Conservation (phyloP, 116 monocot genomes). For the Posidonia oceanica region DNA sequence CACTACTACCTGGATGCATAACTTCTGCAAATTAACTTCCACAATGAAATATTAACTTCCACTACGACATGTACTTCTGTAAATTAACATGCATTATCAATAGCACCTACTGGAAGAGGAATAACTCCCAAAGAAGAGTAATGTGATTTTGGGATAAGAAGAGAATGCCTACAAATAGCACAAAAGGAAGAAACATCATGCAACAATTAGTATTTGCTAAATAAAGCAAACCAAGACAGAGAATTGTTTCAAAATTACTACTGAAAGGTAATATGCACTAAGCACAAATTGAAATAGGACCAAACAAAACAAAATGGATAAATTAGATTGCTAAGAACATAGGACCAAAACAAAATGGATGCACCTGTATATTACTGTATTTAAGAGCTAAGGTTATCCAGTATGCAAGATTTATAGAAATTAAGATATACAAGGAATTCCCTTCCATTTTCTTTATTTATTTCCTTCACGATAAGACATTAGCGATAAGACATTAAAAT, state of each 20-base stretch:
- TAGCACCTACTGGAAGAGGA: conserved; percentile 52
- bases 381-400: too few relatives aligned
- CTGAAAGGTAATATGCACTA: neutral
- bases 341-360: neutral
- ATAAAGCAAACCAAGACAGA: conserved; percentile 1
- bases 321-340: neutral
- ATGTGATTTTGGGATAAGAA: conserved; percentile 80
- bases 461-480: too few relatives aligned
- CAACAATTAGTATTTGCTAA: neutral
- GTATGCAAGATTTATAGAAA: too few relatives aligned
- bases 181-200: conserved; percentile 3
- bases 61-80: neutral
- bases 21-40: neutral
- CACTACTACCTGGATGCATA: too few relatives aligned
- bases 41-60: neutral
- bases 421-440: too few relatives aligned
- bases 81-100: neutral
- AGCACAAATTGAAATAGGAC: neutral
- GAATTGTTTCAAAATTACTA: neutral
- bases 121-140: conserved; percentile 54
- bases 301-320: neutral
- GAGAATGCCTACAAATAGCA: conserved; percentile 56
- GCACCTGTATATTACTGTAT: too few relatives aligned
- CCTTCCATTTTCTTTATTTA: too few relatives aligned
- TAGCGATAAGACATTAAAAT: too few relatives aligned